Evolutionary conservation across 73 alveolate genomes (phyloP).

Genomic region (Paramecium primaurelia): DNA sequence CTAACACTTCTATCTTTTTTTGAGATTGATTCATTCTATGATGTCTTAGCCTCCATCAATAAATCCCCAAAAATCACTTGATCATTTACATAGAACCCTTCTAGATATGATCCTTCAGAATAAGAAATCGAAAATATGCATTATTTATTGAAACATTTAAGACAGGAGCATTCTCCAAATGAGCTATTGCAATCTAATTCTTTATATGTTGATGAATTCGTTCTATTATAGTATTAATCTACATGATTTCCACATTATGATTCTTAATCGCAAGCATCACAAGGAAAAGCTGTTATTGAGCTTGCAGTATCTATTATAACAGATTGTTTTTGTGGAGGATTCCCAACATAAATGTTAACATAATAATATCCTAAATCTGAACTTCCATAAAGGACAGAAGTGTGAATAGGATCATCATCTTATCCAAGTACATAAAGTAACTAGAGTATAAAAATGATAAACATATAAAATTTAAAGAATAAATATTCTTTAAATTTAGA

Average conservation of each 20-base stretch:
- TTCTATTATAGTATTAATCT: conserved; percentile 3
- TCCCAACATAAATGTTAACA: conserved; percentile 72
- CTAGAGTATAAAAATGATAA: not conserved
- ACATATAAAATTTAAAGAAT: not conserved
- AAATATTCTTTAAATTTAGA: not conserved
- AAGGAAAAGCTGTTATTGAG: conserved; percentile 87
- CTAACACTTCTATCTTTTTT: not conserved
- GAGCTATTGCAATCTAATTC: not conserved
- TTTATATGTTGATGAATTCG: conserved; percentile 14
- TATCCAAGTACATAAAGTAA: not conserved
- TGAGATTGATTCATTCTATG: not conserved
- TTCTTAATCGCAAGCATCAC: conserved; percentile 64
- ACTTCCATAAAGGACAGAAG: conserved; percentile 5
- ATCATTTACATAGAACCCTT: conserved; percentile 69
- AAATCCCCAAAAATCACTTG: conserved; percentile 68
- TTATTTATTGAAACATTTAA: conserved; percentile 40
- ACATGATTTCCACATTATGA: conserved; percentile 81
- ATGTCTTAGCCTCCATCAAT: not conserved
- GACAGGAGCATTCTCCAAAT: conserved; percentile 26
- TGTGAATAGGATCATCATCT: conserved; percentile 26
- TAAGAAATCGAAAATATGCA: conserved; percentile 68
- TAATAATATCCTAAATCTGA: conserved; percentile 27
- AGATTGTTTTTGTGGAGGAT: conserved; percentile 72
- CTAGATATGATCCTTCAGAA: conserved; percentile 74
- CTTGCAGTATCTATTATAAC: conserved; percentile 91